phyloP scores from a whole-genome alignment of 2,329 filamentous ascomycete genomes.

The Fusarium temperatum region DNA sequence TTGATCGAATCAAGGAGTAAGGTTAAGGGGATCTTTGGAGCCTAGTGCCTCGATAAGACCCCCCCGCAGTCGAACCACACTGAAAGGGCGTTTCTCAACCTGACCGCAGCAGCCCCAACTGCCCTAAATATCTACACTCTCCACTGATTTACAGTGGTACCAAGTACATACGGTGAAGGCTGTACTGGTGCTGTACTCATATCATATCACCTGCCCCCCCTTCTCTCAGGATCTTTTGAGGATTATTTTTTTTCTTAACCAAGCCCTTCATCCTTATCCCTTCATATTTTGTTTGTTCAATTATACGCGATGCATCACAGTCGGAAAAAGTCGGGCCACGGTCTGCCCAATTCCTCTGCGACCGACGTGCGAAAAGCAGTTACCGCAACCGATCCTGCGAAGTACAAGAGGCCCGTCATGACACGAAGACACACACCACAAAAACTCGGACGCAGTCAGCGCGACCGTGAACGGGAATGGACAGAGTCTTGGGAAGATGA shows the following conservation, averaged over 20 bases:
- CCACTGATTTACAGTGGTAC: conserved; percentile 37
- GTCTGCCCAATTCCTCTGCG: conserved; percentile 60
- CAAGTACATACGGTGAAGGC: conserved; percentile 23
- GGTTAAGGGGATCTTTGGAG: conserved; percentile 35
- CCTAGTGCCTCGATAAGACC: conserved; percentile 33
- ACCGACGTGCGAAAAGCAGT: conserved; percentile 65
- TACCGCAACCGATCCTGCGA: conserved; percentile 55
- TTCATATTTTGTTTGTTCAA: conserved; percentile 5
- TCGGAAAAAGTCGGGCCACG: conserved; percentile 65
- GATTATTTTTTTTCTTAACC: conserved; percentile 19
- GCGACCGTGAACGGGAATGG: conserved; percentile 61
- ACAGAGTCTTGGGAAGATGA: conserved; percentile 65
- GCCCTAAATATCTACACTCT: conserved; percentile 31
- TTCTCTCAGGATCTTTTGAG: conserved; percentile 21
- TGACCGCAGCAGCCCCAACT: conserved; percentile 23
- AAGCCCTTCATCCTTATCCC: conserved; percentile 11
- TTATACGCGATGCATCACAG: conserved; percentile 61
- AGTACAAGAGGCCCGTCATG: conserved; percentile 59
- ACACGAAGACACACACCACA: conserved; percentile 57
- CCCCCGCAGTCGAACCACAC: conserved; percentile 43
- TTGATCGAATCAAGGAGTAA: conserved; percentile 38
- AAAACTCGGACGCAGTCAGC: conserved; percentile 61
- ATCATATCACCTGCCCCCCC: conserved; percentile 37
- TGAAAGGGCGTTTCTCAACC: conserved; percentile 30
- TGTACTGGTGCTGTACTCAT: conserved; percentile 31